Evolutionary conservation across 177 flowering plant genomes (phyloP), one percentile per base, ranked within the genome.

Genomic region (Vitis hybrid): DNA sequence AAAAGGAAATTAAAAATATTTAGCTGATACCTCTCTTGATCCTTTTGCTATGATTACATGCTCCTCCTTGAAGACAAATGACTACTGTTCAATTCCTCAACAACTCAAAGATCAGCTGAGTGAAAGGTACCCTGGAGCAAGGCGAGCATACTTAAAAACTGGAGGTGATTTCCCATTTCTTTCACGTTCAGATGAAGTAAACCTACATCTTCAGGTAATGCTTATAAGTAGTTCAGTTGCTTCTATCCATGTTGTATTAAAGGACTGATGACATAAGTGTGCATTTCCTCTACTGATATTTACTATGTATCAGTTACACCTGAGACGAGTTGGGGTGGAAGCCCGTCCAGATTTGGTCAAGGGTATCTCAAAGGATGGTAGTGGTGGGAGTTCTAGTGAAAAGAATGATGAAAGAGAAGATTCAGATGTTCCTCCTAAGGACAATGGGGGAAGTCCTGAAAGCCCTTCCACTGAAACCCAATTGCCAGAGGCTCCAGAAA

Each of bases 111-210:
- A 94, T 83, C 89, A 96, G 80, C 73, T 96, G 44, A 79, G 86
- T 71, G 98, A 94, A 75, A 86, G 91, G 73, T 96, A 94, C 70
- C 91, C 95, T 56, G 98, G 87, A 78, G 97, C 99, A 58, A 86
- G 95, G 73, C 82, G 83, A 67, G 99, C 99, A 64, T 79, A 73
- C 78, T 75, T 96, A 75, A 96, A 96, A 78, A 82, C 82, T 61
- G 99, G 98, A 10, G 98, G 98, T 31, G 99, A 96, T 84, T 96
- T 94, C 74, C 99, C 98, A 58, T 94, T 92, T 82, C 97, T 96
- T 82, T 96, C 99, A 8, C 92, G 98, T 20, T 83, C 99, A 10
- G 99, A 96, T 85, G 99, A 96, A 87, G 98, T 94, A 63, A 96
- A 94, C 81, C 82, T 96, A 60, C 97, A 96, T 84, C 92, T 96